Evolutionary conservation across 2,329 filamentous ascomycete genomes (phyloP), one percentile per base, ranked within the genome.

Genomic region (Westerdykella ornata): DNA sequence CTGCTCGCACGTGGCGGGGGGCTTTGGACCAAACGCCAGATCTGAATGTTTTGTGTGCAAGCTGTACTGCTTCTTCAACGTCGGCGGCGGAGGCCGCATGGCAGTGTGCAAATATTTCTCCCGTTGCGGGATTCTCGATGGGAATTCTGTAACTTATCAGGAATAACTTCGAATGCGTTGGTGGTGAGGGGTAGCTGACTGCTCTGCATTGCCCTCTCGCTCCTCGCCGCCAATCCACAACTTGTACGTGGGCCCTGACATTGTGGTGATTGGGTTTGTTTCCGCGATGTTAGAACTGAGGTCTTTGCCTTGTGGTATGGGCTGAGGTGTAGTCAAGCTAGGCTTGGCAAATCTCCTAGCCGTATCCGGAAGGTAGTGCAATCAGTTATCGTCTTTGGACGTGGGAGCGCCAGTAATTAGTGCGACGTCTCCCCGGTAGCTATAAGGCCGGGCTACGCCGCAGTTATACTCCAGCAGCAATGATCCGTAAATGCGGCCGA

Each of bases 1-100:
- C 72, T 43, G 80, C 82, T 16, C 81, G 77, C 8, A 68, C 54
- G 37, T 81, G 74, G 13, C 76, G 71, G 2, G 80, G 68, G 2
- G 72, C 70, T 39, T 66, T 72, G 2, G 80, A 79, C 79, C 78
- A 82, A 28, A 68, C 42, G 14, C 78, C 77, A 0, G 67, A 66
- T 35, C 68, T 63, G 65, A 77, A 80, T 17, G 64, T 59, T 8
- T 52, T 48, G 39, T 77, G 69, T 30, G 73, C 74, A 4, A 56
- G 45, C 18, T 57, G 40, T 14, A 77, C 57, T 18, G 68, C 59
- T 11, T 62, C 42, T 6, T 70, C 60, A 13, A 76, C 71, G 43
- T 76, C 71, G 4, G 63, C 46, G 3, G 58, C 22, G 2, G 72
- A 73, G 15, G 74, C 73, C 4, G 69, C 62, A 48, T 76, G 70